These are phyloP conservation scores for Mycena belliarum DNA, from an alignment of 768 basidiomycete species.

Conservation along the genomic window DNA sequence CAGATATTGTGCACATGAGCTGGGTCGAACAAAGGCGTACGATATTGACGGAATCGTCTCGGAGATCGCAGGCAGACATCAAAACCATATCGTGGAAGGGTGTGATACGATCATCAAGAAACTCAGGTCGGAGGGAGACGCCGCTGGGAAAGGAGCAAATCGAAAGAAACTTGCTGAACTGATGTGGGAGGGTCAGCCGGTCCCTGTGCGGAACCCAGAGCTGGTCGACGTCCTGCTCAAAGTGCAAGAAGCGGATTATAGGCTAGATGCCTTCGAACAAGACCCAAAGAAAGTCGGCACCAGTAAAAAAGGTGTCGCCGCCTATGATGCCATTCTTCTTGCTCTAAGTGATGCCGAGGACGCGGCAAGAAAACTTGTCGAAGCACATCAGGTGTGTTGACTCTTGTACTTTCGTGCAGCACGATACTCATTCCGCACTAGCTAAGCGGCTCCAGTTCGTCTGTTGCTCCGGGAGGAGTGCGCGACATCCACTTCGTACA, in stretches of 20 bases:
- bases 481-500: conserved; percentile 86
- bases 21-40: conserved; percentile 77
- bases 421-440: conserved; percentile 22
- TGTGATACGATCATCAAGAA: conserved; percentile 56
- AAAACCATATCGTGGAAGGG: conserved; percentile 62
- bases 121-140: conserved; percentile 47
- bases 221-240: conserved; percentile 83
- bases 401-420: neutral
- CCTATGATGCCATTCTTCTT: conserved; percentile 83
- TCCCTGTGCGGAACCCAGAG: conserved; percentile 89
- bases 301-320: conserved; percentile 78
- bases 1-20: conserved; percentile 87
- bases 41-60: conserved; percentile 75
- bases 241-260: conserved; percentile 76
- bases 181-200: conserved; percentile 78
- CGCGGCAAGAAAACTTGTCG: conserved; percentile 74
- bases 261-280: conserved; percentile 45
- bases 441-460: conserved; percentile 42
- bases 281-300: conserved; percentile 37
- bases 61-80: conserved; percentile 59
- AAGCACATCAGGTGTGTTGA: conserved; percentile 75
- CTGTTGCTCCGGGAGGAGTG: conserved; percentile 42
- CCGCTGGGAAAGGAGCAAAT: conserved; percentile 35
- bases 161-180: conserved; percentile 61
- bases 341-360: conserved; percentile 90